Evolutionary conservation across 768 basidiomycete genomes (phyloP).

Genomic region (Rhodotorula sphaerocarpa): DNA sequence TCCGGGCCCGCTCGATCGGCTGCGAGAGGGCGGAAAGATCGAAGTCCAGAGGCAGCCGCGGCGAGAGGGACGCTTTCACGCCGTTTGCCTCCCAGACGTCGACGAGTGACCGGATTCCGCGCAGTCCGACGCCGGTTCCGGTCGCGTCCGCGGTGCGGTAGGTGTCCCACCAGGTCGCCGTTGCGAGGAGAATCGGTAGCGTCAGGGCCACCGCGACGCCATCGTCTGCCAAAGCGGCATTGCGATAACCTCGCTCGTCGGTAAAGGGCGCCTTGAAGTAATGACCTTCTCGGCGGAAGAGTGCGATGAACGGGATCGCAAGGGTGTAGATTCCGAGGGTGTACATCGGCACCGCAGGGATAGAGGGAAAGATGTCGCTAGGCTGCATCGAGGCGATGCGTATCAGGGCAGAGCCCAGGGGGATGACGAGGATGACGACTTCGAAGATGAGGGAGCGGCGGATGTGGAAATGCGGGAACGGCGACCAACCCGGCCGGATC

Average conservation of each 20-base stretch:
- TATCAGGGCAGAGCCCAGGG: constrained; percentile 28
- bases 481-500: constrained; percentile 15
- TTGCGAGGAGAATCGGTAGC: constrained; percentile 35
- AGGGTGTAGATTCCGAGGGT: constrained; percentile 21
- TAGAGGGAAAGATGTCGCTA: constrained; percentile 12
- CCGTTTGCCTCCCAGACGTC: constrained; percentile 36
- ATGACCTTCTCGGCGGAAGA: constrained; percentile 18
- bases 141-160: constrained; percentile 4
- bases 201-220: constrained; percentile 34
- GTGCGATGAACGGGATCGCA: constrained; percentile 28
- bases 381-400: constrained; percentile 27
- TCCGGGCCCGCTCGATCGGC: constrained; percentile 24
- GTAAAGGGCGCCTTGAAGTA: constrained; percentile 40
- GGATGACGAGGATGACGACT: constrained; percentile 33
- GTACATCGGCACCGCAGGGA: constrained; percentile 23
- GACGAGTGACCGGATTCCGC: constrained; percentile 25
- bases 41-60: neutral
- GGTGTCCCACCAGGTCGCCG: constrained; percentile 35
- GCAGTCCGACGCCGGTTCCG: constrained; percentile 18
- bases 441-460: constrained; percentile 33
- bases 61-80: constrained; percentile 1
- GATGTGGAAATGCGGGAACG: constrained; percentile 33
- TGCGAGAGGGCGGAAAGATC: neutral
- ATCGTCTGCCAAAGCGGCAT: constrained; percentile 33
- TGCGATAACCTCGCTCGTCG: constrained; percentile 39